Evolutionary conservation across 345 rosid species (phyloP).

Genomic region (Schrenkiella parvula): DNA sequence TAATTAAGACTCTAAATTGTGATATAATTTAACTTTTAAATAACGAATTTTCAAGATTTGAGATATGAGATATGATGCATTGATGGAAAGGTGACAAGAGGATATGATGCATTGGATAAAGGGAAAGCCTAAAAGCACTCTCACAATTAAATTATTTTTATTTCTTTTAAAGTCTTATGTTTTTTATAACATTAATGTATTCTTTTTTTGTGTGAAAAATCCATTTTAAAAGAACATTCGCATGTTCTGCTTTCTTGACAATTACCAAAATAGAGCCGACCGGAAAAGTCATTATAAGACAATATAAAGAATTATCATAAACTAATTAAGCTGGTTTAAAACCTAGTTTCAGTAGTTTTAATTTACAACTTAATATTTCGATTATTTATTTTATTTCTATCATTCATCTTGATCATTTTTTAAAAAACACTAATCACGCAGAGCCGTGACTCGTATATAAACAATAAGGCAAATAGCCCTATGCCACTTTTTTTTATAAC

Average conservation of each 20-base stretch:
- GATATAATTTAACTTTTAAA: not conserved
- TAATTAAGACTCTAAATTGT: not conserved
- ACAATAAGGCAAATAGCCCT: not conserved
- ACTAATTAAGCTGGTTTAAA: not conserved
- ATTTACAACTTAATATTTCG: not conserved
- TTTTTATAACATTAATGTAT: constrained; percentile 12
- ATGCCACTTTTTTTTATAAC: not conserved
- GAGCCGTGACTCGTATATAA: not conserved
- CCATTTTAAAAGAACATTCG: constrained; percentile 21
- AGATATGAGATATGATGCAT: constrained; percentile 29
- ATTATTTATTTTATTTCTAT: not conserved
- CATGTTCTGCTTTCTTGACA: constrained; percentile 11
- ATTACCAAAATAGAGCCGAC: constrained; percentile 23
- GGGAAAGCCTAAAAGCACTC: constrained; percentile 47
- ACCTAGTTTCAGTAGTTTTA: not conserved
- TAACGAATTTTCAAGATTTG: not conserved
- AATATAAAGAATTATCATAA: not conserved
- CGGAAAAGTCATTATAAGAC: not conserved
- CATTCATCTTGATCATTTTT: not conserved
- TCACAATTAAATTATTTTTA: constrained; percentile 3
- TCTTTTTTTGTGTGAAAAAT: not conserved
- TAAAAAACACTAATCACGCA: not conserved
- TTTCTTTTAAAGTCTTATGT: not conserved
- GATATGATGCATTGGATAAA: constrained; percentile 42
- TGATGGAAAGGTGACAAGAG: constrained; percentile 26